Conservation (phyloP, 352 stramenopile species). For the Blastocystis sp. region DNA sequence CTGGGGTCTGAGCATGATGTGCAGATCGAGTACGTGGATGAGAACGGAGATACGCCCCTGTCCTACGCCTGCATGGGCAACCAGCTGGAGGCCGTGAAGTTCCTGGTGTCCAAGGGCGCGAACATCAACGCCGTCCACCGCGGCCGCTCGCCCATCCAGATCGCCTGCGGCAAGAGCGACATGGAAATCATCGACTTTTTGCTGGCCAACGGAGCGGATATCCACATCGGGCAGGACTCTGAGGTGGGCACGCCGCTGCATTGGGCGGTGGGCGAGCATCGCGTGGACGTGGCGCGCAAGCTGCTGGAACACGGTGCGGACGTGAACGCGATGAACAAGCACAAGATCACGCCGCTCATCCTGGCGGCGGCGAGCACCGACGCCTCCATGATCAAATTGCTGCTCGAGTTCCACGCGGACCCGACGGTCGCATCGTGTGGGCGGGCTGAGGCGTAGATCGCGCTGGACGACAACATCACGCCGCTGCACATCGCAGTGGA, state of each 20-base stretch:
- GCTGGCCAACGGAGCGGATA: constrained; percentile 30
- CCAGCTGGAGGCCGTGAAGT: constrained; percentile 43
- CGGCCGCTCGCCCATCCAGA: constrained; percentile 56
- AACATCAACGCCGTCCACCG: constrained; percentile 36
- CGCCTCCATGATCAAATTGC: constrained; percentile 41
- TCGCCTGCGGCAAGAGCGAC: constrained; percentile 62
- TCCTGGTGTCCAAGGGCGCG: constrained; percentile 53
- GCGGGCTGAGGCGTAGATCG: neutral
- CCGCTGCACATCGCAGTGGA: constrained; percentile 49
- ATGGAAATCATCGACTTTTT: constrained; percentile 52
- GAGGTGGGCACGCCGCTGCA: constrained; percentile 55
- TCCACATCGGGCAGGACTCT: constrained; percentile 22
- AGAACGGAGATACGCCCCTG: constrained; percentile 61
- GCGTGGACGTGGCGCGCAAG: constrained; percentile 17
- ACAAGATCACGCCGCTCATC: constrained; percentile 52
- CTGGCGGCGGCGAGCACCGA: constrained; percentile 26
- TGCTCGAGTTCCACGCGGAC: constrained; percentile 44
- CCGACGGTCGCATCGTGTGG: neutral
- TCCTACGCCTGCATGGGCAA: constrained; percentile 61
- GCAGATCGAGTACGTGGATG: constrained; percentile 62
- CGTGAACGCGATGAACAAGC: constrained; percentile 28
- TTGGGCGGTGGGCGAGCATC: constrained; percentile 56
- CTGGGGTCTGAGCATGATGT: neutral
- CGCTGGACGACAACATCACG: constrained; percentile 52
- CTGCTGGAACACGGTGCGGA: constrained; percentile 1